Conservation (phyloP, 139 green algal genomes). For the Deuterostichococcus epilithicus region DNA sequence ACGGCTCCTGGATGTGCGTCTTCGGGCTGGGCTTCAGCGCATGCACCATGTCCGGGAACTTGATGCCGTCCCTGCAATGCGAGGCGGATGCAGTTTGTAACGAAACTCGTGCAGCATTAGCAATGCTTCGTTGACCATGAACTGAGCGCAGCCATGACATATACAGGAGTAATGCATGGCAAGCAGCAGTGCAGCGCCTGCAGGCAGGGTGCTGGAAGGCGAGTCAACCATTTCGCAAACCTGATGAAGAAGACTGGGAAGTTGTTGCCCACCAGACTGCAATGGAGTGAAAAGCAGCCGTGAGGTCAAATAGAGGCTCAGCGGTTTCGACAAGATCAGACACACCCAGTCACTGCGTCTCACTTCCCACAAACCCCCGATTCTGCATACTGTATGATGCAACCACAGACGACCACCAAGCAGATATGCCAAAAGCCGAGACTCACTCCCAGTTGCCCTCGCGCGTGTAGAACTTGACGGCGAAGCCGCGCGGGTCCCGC, state of each 20-base stretch:
- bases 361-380: background rate
- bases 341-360: background rate
- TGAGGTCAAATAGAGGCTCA: background rate
- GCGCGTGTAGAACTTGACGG: slow-evolving; percentile 96
- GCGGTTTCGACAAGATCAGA: background rate
- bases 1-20: slow-evolving; percentile 92
- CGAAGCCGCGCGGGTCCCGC: slow-evolving; percentile 90
- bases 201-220: too few relatives aligned
- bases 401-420: slow-evolving; percentile 2
- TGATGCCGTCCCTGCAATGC: slow-evolving; percentile 94
- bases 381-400: slow-evolving; percentile 10
- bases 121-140: too few relatives aligned
- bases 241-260: slow-evolving; percentile 81
- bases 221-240: too few relatives aligned
- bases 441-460: slow-evolving; percentile 84
- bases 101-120: too few relatives aligned
- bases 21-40: slow-evolving; percentile 96
- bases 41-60: slow-evolving; percentile 97
- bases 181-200: too few relatives aligned
- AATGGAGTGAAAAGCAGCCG: background rate
- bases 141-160: too few relatives aligned
- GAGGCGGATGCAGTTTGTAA: too few relatives aligned
- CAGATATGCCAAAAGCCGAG: background rate
- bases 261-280: slow-evolving; percentile 81
- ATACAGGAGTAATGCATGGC: too few relatives aligned